These are phyloP conservation scores for Thielaviopsis euricoi DNA, from an alignment of 2,329 filamentous ascomycete species.

Conservation along the genomic window DNA sequence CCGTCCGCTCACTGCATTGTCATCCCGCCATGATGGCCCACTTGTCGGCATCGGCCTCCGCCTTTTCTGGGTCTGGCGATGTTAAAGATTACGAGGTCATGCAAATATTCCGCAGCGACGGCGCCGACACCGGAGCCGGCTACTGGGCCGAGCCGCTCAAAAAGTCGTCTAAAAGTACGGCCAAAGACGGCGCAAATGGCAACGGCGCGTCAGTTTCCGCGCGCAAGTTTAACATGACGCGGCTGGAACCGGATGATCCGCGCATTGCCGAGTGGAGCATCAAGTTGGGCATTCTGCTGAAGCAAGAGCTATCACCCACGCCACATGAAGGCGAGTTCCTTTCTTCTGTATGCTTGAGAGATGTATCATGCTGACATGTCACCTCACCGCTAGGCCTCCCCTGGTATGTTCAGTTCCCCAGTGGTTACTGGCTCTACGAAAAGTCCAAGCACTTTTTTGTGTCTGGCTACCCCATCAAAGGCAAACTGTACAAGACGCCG, in stretches of 20 bases:
- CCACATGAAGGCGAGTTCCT: conserved; percentile 20
- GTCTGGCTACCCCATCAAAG: conserved; percentile 31
- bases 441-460: conserved; percentile 33
- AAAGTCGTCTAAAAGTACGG: conserved; percentile 11
- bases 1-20: no score
- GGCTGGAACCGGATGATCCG: conserved; percentile 26
- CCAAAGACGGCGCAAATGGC: conserved; percentile 6
- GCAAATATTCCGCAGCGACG: conserved; percentile 28
- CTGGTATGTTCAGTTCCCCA: conserved; percentile 29
- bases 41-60: neutral
- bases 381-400: conserved; percentile 18
- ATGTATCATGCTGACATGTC: neutral
- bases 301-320: conserved; percentile 26
- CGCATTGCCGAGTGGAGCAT: conserved; percentile 29
- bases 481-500: conserved; percentile 33
- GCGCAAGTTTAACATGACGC: conserved; percentile 25
- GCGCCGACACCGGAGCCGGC: conserved; percentile 26
- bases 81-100: conserved; percentile 23
- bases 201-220: conserved; percentile 13
- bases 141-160: conserved; percentile 24
- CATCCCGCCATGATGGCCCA: neutral
- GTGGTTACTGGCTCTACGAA: conserved; percentile 31
- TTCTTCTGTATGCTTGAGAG: neutral
- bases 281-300: conserved; percentile 28
- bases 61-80: neutral